phyloP scores from a whole-genome alignment of 257 asterid species.

The Nicotiana noctiflora region DNA sequence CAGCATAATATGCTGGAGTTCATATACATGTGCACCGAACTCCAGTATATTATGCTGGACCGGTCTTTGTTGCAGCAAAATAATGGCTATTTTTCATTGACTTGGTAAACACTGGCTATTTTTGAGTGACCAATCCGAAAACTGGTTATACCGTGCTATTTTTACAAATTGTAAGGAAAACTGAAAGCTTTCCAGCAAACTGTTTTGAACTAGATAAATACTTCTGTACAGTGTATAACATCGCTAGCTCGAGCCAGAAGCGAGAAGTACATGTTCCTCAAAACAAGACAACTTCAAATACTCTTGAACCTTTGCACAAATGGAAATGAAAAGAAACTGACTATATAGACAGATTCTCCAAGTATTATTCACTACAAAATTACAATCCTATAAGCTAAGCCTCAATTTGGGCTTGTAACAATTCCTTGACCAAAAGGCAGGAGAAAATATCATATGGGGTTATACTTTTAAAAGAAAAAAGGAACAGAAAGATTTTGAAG shows the following conservation, averaged over 20 bases:
- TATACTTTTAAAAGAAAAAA: background rate
- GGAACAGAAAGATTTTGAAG: background rate
- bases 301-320: background rate
- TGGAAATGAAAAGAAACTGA: background rate
- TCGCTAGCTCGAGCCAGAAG: background rate
- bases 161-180: too few species aligned
- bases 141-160: too few species aligned
- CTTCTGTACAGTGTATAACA: background rate
- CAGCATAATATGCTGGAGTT: too few species aligned
- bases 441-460: background rate
- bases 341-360: background rate
- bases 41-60: too few species aligned
- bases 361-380: constrained; percentile 1
- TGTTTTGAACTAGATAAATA: background rate
- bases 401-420: background rate
- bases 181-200: background rate
- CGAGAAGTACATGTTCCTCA: background rate
- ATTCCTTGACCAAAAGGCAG: background rate
- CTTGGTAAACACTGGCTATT: too few species aligned
- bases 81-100: too few species aligned
- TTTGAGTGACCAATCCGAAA: too few species aligned
- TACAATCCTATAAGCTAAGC: constrained; percentile 1
- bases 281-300: background rate
- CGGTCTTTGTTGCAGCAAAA: too few species aligned
- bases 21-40: too few species aligned